A percentile compares a stretch with the other conserved stretches of the same genome.
phyloP scores from a whole-genome alignment of 345 rosid genomes.

The Moringa oleifera region DNA sequence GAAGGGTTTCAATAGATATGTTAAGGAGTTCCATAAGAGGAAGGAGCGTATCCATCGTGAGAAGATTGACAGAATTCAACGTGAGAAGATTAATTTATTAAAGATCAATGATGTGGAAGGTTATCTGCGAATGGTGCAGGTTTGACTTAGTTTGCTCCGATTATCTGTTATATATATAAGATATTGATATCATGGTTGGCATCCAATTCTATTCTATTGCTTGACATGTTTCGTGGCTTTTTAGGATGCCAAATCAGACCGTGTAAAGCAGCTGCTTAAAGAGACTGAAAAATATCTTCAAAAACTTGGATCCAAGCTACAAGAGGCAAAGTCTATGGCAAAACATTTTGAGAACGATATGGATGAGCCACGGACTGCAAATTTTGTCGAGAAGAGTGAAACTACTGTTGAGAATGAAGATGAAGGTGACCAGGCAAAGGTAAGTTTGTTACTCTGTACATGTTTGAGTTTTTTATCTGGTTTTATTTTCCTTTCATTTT shows the following conservation, averaged over 20 bases:
- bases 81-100: constrained; percentile 86
- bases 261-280: constrained; percentile 79
- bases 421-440: constrained; percentile 90
- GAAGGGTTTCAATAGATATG: constrained; percentile 83
- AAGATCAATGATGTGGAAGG: constrained; percentile 98
- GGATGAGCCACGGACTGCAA: constrained; percentile 45
- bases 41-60: constrained; percentile 91
- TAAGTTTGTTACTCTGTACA: constrained; percentile 22
- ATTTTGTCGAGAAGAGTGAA: constrained; percentile 51
- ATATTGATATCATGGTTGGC: background rate
- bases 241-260: constrained; percentile 92
- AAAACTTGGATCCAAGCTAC: constrained; percentile 81
- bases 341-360: constrained; percentile 54
- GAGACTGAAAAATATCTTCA: constrained; percentile 93
- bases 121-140: constrained; percentile 95
- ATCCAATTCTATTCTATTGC: background rate
- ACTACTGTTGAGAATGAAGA: constrained; percentile 67
- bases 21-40: constrained; percentile 86
- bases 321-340: constrained; percentile 56
- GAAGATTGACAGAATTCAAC: constrained; percentile 89
- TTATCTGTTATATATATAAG: too few species aligned
- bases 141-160: constrained; percentile 29
- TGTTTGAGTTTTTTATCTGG: constrained; percentile 9
- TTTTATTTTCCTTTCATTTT: constrained; percentile 3
- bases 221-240: constrained; percentile 7